phyloP scores from a whole-genome alignment of 768 basidiomycete genomes.

The Dacryopinax spathularia region DNA sequence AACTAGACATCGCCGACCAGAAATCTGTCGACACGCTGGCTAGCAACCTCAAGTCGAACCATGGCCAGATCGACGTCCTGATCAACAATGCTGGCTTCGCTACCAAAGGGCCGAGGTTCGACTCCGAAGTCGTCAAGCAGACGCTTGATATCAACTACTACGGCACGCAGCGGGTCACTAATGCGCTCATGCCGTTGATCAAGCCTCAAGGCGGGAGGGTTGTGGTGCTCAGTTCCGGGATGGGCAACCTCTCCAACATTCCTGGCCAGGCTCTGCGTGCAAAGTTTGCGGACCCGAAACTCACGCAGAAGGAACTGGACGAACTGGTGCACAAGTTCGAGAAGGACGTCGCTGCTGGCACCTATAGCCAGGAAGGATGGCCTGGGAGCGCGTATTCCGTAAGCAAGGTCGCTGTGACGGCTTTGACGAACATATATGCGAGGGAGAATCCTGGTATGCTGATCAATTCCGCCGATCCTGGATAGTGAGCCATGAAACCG shows the following conservation, averaged over 20 bases:
- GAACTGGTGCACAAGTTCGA: constrained; percentile 12
- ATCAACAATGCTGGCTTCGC: constrained; percentile 16
- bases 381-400: constrained; percentile 14
- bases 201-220: constrained; percentile 8
- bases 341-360: constrained; percentile 12
- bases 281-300: constrained; percentile 6
- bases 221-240: constrained; percentile 14
- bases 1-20: constrained; percentile 13
- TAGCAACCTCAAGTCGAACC: neutral
- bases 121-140: constrained; percentile 12
- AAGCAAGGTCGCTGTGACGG: constrained; percentile 12
- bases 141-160: constrained; percentile 14
- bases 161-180: constrained; percentile 11
- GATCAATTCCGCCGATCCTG: constrained; percentile 17
- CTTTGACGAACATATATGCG: constrained; percentile 11
- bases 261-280: constrained; percentile 4
- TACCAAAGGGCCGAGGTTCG: constrained; percentile 9
- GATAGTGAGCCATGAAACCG: constrained; percentile 5
- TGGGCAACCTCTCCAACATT: constrained; percentile 11
- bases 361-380: constrained; percentile 13
- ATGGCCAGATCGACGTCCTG: constrained; percentile 14
- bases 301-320: constrained; percentile 8
- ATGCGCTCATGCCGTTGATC: constrained; percentile 15
- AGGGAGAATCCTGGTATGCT: constrained; percentile 8
- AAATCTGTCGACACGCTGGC: constrained; percentile 12